Percentiles rank a stretch among this genome's conserved stretches.
These are phyloP conservation scores for Marchantia polymorpha DNA, from an alignment of 225 moss, liverwort and hornwort genomes.

Conservation along the genomic window DNA sequence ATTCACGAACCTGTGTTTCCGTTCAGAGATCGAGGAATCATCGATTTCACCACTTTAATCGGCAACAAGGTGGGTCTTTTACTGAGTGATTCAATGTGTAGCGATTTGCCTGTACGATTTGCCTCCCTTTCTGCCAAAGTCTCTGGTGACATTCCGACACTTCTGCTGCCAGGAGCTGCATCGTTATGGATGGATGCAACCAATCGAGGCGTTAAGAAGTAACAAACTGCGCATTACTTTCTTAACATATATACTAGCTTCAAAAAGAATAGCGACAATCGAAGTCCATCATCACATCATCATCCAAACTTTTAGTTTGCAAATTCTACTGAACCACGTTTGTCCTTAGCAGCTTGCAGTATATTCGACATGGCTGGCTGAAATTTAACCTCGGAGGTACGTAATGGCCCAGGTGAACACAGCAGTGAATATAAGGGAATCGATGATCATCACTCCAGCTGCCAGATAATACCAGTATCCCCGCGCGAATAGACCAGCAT, in stretches of 20 bases:
- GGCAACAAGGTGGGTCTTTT: neutral
- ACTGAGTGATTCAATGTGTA: neutral
- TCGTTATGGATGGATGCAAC: neutral
- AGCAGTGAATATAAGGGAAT: constrained; percentile 17
- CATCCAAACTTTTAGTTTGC: neutral
- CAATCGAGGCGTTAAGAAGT: neutral
- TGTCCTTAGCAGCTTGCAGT: too few species aligned
- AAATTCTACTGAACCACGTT: neutral
- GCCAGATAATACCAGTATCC: constrained; percentile 37
- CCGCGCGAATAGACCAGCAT: constrained; percentile 2
- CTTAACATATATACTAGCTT: too few species aligned
- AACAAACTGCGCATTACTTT: neutral
- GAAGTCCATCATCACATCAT: neutral
- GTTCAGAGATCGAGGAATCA: constrained; percentile 2
- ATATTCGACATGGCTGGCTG: neutral
- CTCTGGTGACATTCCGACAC: constrained; percentile 62
- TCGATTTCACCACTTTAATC: neutral
- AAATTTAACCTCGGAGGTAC: constrained; percentile 26
- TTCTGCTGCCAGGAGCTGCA: constrained; percentile 58
- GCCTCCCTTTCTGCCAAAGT: constrained; percentile 52
- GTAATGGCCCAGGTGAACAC: constrained; percentile 29
- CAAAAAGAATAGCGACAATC: neutral
- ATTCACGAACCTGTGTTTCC: neutral
- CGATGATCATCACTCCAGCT: constrained; percentile 2
- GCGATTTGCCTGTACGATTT: constrained; percentile 36